Base-by-base conservation (phyloP, 129 eudicot genomes). In the Pulicaria dysenterica region DNA sequence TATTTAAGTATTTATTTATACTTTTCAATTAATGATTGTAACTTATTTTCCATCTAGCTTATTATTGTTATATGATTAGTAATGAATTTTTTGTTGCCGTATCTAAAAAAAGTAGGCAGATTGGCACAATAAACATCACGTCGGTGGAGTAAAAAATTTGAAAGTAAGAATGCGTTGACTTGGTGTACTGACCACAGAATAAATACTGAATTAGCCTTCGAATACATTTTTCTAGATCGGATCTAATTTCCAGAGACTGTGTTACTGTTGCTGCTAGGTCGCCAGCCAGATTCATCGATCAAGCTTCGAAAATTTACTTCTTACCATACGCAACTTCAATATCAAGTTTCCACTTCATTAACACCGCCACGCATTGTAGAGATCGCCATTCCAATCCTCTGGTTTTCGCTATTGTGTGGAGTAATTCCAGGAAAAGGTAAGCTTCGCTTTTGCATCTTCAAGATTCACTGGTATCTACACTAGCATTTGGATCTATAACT, bases 291-390 rank as follows among this genome's bases (percentile, higher is more conserved):
- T 72, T 72, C 77, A 72, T 59, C 68, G 34, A 72, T 72, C 74
- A 39, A 46, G 40, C 15, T 56, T 39, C 39, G 39, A 7, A 50
- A 19, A 58, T 59, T 14, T 14, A 47, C 77, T 34, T 62, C 5
- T 54, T 6, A 73, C 60, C 53, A 38, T 62, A 73, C 78, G 70
- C 78, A 49, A 73, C 78, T 38, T 73, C 77, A 73, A 36, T 73
- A 59, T 15, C 77, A 73, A 73, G 69, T 15, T 60, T 73, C 60
- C 68, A 37, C 50, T 73, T 6, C 5, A 48, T 48, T 11, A 48
- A 64, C 11, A 49, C 51, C 55, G 17, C 39, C 11, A 1, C 43
- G 4, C 72, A 47, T 47, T 67, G 58, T 47, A 67, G 24, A 67
- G 44, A 60, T 58, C 76, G 57, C 76, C 3, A 31, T 48, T 59